phyloP scores from a whole-genome alignment of 2,329 filamentous ascomycete genomes.

The Fusarium aywerte region DNA sequence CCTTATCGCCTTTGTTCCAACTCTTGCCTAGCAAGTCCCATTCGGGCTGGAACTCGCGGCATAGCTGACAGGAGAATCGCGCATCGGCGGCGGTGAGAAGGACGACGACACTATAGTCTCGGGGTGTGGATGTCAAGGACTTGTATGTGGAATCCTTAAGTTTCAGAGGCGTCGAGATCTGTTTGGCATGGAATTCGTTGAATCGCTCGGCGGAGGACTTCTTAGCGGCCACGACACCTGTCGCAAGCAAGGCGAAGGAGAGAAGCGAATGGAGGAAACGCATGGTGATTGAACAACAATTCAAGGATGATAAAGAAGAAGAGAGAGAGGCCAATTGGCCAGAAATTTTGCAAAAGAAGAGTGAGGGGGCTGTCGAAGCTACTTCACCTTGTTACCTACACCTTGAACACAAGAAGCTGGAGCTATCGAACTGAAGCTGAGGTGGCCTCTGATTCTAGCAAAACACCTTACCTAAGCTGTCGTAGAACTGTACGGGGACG shows the following conservation, averaged over 20 bases:
- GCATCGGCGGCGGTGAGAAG: slow-evolving; percentile 87
- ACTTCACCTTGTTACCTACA: slow-evolving; percentile 14
- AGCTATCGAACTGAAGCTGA: slow-evolving; percentile 49
- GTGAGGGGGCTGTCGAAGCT: slow-evolving; percentile 25
- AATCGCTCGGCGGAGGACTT: slow-evolving; percentile 74
- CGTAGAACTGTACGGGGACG: too few species aligned
- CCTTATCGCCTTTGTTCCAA: slow-evolving; percentile 87
- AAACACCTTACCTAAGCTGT: slow-evolving; percentile 41
- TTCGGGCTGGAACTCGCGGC: slow-evolving; percentile 91
- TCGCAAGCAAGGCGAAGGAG: slow-evolving; percentile 70
- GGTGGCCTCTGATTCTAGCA: slow-evolving; percentile 49
- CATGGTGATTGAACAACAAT: slow-evolving; percentile 63
- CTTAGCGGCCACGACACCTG: slow-evolving; percentile 71
- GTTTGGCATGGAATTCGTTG: slow-evolving; percentile 74
- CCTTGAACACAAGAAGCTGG: slow-evolving; percentile 18
- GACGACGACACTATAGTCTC: slow-evolving; percentile 85
- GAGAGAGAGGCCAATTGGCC: slow-evolving; percentile 43
- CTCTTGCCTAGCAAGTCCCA: slow-evolving; percentile 88
- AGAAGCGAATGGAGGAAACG: slow-evolving; percentile 72
- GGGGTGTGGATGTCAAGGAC: slow-evolving; percentile 77
- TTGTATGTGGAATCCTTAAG: slow-evolving; percentile 81
- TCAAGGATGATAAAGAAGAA: neutral
- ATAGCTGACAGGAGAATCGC: slow-evolving; percentile 86
- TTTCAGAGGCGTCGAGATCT: slow-evolving; percentile 75
- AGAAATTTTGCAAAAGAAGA: neutral